Percentiles rank a stretch among this genome's conserved stretches.
These are phyloP conservation scores for Juglanconis juglandina DNA, from an alignment of 2,329 filamentous ascomycete species.

Conservation along the genomic window DNA sequence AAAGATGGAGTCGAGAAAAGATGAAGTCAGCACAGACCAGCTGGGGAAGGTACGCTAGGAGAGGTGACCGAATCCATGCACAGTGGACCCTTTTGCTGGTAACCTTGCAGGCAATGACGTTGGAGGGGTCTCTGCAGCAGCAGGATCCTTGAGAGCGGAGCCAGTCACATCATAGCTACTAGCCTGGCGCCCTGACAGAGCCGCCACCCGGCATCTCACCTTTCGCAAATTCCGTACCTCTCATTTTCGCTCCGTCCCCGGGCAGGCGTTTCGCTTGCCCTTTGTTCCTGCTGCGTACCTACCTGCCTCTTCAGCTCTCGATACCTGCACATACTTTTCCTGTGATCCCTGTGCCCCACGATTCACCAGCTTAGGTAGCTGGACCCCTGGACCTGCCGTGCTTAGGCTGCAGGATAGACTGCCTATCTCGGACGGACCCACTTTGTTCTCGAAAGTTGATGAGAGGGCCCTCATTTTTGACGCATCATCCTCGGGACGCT, in stretches of 20 bases:
- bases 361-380: no score
- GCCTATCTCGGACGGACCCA: slow-evolving; percentile 3
- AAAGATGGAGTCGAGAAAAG: background rate
- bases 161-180: background rate
- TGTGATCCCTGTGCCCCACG: no score
- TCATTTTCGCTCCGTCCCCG: background rate
- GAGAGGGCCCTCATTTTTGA: background rate
- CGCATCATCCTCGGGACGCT: no score
- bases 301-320: no score
- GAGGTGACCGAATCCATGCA: background rate
- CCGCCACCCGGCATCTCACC: background rate
- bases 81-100: background rate
- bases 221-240: no score
- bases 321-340: no score
- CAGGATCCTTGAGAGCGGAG: background rate
- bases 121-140: background rate
- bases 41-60: background rate
- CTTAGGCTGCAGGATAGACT: background rate
- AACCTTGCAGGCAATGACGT: slow-evolving; percentile 5
- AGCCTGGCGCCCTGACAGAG: background rate
- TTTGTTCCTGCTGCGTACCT: no score
- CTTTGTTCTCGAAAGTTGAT: slow-evolving; percentile 11
- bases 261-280: no score
- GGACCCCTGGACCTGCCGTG: no score
- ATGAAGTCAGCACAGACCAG: background rate